Evolutionary conservation across 2,329 filamentous ascomycete species (phyloP).

Genomic region (Rosellinia necatrix): DNA sequence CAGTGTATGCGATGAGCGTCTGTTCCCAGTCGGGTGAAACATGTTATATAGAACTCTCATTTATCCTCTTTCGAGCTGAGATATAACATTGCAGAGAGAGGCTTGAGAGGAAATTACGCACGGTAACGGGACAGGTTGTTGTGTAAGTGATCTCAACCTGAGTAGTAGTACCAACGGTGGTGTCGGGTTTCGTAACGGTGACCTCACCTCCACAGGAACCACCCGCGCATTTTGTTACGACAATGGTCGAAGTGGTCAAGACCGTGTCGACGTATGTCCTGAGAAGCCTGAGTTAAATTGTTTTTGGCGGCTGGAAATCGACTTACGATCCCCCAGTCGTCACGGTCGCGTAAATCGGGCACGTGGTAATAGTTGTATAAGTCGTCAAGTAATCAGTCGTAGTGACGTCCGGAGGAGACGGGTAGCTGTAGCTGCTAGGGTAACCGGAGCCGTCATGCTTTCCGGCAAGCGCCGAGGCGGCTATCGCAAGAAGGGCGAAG

Average conservation of each 20-base stretch:
- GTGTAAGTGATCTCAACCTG: slow-evolving; percentile 48
- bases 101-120: slow-evolving; percentile 8
- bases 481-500: slow-evolving; percentile 35
- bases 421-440: background rate
- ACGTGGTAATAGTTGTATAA: slow-evolving; percentile 51
- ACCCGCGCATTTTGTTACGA: slow-evolving; percentile 47
- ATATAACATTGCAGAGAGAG: background rate
- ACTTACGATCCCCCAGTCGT: slow-evolving; percentile 48
- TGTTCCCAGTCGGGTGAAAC: background rate
- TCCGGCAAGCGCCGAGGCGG: slow-evolving; percentile 34
- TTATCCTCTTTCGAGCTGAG: background rate
- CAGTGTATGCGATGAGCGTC: background rate
- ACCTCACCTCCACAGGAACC: slow-evolving; percentile 42
- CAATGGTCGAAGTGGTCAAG: slow-evolving; percentile 50
- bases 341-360: slow-evolving; percentile 51
- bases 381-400: slow-evolving; percentile 35
- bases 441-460: slow-evolving; percentile 9
- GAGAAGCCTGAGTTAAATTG: slow-evolving; percentile 25
- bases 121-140: slow-evolving; percentile 37
- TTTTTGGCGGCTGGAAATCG: background rate
- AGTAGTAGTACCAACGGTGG: slow-evolving; percentile 43
- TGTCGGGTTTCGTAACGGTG: slow-evolving; percentile 45
- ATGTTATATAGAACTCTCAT: background rate
- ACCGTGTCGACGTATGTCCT: slow-evolving; percentile 50
- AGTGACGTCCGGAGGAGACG: slow-evolving; percentile 25